Evolutionary conservation across 2,329 filamentous ascomycete species (phyloP).

Genomic region (Xylariaceae sp.): DNA sequence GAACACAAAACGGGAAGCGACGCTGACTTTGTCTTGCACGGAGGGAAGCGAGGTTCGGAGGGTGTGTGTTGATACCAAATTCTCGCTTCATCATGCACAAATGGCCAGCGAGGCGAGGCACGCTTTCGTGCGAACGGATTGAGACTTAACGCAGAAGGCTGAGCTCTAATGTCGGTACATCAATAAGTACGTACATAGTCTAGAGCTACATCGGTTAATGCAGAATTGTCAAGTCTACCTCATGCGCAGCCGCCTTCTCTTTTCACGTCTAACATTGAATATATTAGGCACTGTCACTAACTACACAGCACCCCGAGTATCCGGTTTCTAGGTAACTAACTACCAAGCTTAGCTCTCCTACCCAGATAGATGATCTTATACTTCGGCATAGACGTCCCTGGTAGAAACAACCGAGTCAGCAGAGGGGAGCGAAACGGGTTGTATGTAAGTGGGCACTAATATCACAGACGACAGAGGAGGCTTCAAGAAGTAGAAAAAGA

Average conservation of each 20-base stretch:
- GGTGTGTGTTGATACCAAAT: conserved; percentile 7
- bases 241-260: neutral
- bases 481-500: neutral
- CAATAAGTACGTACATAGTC: conserved; percentile 14
- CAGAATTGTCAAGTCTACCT: conserved; percentile 22
- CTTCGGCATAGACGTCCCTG: conserved; percentile 36
- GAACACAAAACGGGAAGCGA: conserved; percentile 11
- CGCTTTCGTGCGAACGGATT: neutral
- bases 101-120: too few species aligned
- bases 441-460: neutral
- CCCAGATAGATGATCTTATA: conserved; percentile 6
- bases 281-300: too few species aligned
- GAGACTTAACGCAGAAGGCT: conserved; percentile 12
- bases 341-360: neutral
- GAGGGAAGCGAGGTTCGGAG: conserved; percentile 8
- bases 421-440: neutral
- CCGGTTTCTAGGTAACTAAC: too few species aligned
- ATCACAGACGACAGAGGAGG: neutral
- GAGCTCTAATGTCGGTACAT: neutral
- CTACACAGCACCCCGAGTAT: too few species aligned
- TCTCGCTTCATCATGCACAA: neutral
- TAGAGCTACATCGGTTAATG: conserved; percentile 14
- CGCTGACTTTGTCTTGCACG: conserved; percentile 14
- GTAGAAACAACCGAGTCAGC: conserved; percentile 11
- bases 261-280: conserved; percentile 1